Evolutionary conservation across 2,329 filamentous ascomycete species (phyloP).

Genomic region (Penicillium sp.): DNA sequence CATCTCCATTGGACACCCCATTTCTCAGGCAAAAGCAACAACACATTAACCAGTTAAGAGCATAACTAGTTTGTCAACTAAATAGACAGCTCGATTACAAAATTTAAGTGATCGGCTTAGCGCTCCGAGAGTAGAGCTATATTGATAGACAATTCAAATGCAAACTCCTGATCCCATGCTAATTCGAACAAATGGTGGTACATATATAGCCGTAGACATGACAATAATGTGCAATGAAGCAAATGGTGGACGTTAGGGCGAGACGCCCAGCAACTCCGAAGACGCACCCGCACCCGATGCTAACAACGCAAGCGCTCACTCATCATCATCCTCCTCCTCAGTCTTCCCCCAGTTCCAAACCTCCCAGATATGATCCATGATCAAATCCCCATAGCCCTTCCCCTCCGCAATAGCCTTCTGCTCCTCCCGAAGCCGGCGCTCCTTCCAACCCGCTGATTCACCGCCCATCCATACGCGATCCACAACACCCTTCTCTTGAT

Average conservation of each 20-base stretch:
- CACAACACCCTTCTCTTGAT: constrained; percentile 28
- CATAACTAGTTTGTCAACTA: no score
- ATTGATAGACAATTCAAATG: not conserved
- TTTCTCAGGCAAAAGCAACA: no score
- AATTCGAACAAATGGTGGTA: not conserved
- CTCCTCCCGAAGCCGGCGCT: constrained; percentile 40
- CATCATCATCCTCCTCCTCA: constrained; percentile 15
- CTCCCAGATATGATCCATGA: constrained; percentile 46
- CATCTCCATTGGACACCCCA: no score
- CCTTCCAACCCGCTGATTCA: constrained; percentile 44
- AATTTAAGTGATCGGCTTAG: no score
- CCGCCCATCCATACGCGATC: constrained; percentile 40
- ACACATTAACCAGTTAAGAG: no score
- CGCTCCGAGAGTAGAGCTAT: not conserved
- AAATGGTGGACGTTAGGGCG: not conserved
- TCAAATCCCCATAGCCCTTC: constrained; percentile 45
- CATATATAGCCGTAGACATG: not conserved
- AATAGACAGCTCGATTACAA: no score
- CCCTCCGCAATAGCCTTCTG: constrained; percentile 41
- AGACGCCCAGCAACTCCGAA: not conserved
- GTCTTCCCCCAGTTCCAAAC: constrained; percentile 41
- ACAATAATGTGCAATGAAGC: not conserved
- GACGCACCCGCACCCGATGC: not conserved
- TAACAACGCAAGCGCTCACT: not conserved
- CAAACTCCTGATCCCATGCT: not conserved